Base-by-base conservation (phyloP, 495 filamentous ascomycete species). In the Penicillium odoratum region DNA sequence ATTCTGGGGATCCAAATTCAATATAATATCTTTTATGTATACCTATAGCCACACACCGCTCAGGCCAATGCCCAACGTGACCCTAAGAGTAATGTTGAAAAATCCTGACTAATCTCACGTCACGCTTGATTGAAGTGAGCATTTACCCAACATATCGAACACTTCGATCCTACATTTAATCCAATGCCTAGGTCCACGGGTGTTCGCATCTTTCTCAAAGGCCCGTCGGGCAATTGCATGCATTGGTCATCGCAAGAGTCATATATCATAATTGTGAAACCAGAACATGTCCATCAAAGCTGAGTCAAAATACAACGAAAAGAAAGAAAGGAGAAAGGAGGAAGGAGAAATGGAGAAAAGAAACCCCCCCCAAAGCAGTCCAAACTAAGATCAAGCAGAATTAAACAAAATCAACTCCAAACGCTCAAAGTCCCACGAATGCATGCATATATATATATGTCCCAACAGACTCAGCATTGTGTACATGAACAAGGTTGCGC, bases 261-360 rank as follows among this genome's bases (percentile, higher is more conserved):
- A 55, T 59, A 11, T 47, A 42, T 55, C 30, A 46, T 53, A 56
- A 43, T 3, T 34, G 26, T 15, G 30, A 36, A 52, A 21, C 28
- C 28, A 45, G 48, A 38, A 31, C 52, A 60, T 60, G 40, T 56
- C 15, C 52, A 51, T n/a, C 18, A 42, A 28, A 49, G 21, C 47
- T 3, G n/a, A 28, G 8, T 49, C 21, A 47, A 47, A 25, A 47
- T 25, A 47, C n/a, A 40, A 8, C 33, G 33, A 36, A 36, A 18
- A 13, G 25, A 38, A 50, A 21, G 55, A 49, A 54, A 26, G 21
- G 21, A 21, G 21, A 21, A 21, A 21, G 21, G 21, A 21, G 21
- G 21, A 21, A n/a, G 34, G 29, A 46, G 13, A 11, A 9, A 3
- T 25, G 11, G 36, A 44, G 16, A 50, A 49, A 50, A 33, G 33